Conservation (phyloP, 1,284 basidiomycete genomes). For the Vanrija humicola region DNA sequence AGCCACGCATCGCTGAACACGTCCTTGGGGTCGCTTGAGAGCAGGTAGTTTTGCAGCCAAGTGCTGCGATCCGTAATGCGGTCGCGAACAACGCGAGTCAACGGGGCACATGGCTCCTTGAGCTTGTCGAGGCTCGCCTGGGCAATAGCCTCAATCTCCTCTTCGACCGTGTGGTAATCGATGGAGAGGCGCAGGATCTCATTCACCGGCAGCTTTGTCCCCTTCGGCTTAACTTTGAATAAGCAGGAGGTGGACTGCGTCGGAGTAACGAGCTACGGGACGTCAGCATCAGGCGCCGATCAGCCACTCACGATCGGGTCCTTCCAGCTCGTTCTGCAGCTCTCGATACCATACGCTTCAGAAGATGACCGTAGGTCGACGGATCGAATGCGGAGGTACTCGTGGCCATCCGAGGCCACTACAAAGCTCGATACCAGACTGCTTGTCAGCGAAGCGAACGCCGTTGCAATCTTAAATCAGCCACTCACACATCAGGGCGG, state of each 20-base stretch:
- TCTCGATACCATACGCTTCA: slow-evolving; percentile 17
- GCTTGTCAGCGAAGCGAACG: neutral
- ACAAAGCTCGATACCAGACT: slow-evolving; percentile 49
- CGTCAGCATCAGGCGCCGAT: neutral
- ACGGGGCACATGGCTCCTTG: neutral
- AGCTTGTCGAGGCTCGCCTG: slow-evolving; percentile 9
- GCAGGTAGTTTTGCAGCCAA: slow-evolving; percentile 22
- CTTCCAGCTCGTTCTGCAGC: slow-evolving; percentile 21
- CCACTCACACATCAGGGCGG: slow-evolving; percentile 40
- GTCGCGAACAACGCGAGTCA: slow-evolving; percentile 5
- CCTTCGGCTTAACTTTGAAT: slow-evolving; percentile 37
- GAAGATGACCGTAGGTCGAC: slow-evolving; percentile 24
- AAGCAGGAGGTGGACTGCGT: slow-evolving; percentile 38
- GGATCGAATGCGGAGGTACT: slow-evolving; percentile 35
- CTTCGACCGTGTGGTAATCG: slow-evolving; percentile 35
- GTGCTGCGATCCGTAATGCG: slow-evolving; percentile 5
- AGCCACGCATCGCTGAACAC: slow-evolving; percentile 11
- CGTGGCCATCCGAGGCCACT: slow-evolving; percentile 43
- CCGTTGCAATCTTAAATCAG: neutral
- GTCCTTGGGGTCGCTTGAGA: neutral
- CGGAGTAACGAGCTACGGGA: slow-evolving; percentile 30
- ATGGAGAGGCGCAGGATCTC: slow-evolving; percentile 33
- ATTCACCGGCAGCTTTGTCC: neutral
- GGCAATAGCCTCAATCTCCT: slow-evolving; percentile 16
- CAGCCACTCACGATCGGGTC: slow-evolving; percentile 18